These are phyloP conservation scores for Colletotrichum agaves DNA, from an alignment of 2,329 filamentous ascomycete species.

Conservation along the genomic window DNA sequence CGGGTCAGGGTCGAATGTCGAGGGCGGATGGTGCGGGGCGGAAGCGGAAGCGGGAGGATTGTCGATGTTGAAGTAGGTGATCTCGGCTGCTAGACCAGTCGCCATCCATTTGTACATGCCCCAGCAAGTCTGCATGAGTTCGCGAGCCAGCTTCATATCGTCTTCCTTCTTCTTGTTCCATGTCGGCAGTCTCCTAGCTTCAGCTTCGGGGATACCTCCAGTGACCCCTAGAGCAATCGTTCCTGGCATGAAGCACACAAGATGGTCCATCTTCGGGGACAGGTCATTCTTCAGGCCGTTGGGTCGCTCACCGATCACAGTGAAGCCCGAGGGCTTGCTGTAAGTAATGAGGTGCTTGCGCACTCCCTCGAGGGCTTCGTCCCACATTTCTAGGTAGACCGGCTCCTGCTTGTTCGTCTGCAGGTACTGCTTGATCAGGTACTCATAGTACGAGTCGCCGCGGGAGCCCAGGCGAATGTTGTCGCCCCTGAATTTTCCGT, in stretches of 20 bases:
- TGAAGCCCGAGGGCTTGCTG: conserved; percentile 81
- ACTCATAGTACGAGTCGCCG: conserved; percentile 98
- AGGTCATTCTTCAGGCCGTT: conserved; percentile 73
- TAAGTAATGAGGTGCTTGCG: conserved; percentile 95
- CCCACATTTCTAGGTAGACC: conserved; percentile 93
- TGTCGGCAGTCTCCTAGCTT: conserved; percentile 75
- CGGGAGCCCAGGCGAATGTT: conserved; percentile 94
- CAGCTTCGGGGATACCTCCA: conserved; percentile 77
- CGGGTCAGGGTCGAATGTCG: conserved; percentile 60
- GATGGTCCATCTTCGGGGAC: conserved; percentile 95
- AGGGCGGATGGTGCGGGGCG: conserved; percentile 60
- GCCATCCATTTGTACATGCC: conserved; percentile 93
- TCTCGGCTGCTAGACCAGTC: conserved; percentile 94
- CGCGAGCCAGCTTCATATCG: conserved; percentile 86
- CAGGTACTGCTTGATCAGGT: conserved; percentile 97
- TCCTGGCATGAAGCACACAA: conserved; percentile 97
- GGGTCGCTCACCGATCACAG: conserved; percentile 89
- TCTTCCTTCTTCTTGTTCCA: conserved; percentile 87
- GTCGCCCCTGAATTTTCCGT: conserved; percentile 80
- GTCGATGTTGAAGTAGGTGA: conserved; percentile 86
- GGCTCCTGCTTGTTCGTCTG: conserved; percentile 90
- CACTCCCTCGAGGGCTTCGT: conserved; percentile 84
- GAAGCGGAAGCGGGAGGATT: conserved; percentile 73
- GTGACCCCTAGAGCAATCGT: conserved; percentile 93
- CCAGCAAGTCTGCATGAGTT: conserved; percentile 98